Percentiles rank a stretch among this genome's conserved stretches.
Evolutionary conservation across 2,329 filamentous ascomycete genomes (phyloP).

Genomic region (Clonostachys sp.): DNA sequence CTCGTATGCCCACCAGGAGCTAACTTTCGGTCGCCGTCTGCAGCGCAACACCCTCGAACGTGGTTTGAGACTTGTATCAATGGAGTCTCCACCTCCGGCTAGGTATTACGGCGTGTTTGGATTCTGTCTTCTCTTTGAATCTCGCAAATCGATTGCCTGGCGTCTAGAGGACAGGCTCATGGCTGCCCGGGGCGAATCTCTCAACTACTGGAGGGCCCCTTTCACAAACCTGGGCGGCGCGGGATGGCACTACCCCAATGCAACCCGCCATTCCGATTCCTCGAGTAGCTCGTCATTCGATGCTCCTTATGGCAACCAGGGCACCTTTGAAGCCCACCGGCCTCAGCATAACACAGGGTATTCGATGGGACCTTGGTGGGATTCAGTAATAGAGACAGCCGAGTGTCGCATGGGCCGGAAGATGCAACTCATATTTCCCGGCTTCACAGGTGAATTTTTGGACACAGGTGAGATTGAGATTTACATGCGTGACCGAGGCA

Average conservation of each 20-base stretch:
- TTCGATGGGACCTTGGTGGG: conserved; percentile 43
- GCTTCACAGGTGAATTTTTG: conserved; percentile 71
- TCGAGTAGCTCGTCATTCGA: no score
- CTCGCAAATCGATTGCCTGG: conserved; percentile 38
- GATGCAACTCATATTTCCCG: conserved; percentile 50
- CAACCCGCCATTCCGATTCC: background rate
- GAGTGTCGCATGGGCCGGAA: conserved; percentile 37
- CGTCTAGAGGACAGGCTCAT: conserved; percentile 28
- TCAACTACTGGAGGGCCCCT: conserved; percentile 56
- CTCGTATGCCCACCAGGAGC: conserved; percentile 59
- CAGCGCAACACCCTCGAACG: conserved; percentile 62
- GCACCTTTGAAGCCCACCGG: conserved; percentile 15
- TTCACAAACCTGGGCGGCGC: conserved; percentile 64
- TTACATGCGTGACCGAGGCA: conserved; percentile 61
- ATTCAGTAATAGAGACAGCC: conserved; percentile 27
- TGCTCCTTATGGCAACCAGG: conserved; percentile 25
- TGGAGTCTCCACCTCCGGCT: conserved; percentile 39
- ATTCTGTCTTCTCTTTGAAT: conserved; percentile 61
- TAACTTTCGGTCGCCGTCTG: conserved; percentile 65
- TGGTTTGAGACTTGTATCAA: conserved; percentile 52
- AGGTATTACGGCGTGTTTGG: conserved; percentile 58
- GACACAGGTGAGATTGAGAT: conserved; percentile 73
- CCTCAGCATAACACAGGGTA: conserved; percentile 15
- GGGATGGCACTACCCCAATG: conserved; percentile 56
- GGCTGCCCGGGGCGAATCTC: conserved; percentile 27